Conservation (phyloP, 768 basidiomycete genomes). For the Chalciporus chontae region DNA sequence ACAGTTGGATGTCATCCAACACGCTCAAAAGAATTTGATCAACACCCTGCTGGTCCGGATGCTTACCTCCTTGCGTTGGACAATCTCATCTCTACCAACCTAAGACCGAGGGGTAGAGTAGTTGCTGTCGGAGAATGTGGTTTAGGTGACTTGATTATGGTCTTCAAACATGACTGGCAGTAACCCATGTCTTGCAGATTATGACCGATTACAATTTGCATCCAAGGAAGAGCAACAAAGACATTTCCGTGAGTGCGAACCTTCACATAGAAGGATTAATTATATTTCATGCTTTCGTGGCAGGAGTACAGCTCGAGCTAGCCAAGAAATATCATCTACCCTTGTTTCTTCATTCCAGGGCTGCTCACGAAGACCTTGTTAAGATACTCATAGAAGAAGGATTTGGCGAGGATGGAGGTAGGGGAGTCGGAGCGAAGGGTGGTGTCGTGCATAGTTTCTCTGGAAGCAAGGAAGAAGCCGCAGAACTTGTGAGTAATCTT, state of each 20-base stretch:
- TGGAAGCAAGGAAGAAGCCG: slow-evolving; percentile 56
- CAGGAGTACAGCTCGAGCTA: slow-evolving; percentile 55
- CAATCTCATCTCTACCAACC: slow-evolving; percentile 45
- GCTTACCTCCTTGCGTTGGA: slow-evolving; percentile 62
- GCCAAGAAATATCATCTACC: slow-evolving; percentile 73
- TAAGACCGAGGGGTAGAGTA: slow-evolving; percentile 52
- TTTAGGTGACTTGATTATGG: slow-evolving; percentile 44
- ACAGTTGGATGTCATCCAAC: slow-evolving; percentile 84
- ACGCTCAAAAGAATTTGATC: slow-evolving; percentile 64
- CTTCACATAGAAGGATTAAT: neutral
- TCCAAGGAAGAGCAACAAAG: slow-evolving; percentile 53
- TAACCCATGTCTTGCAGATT: slow-evolving; percentile 44
- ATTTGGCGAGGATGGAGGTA: slow-evolving; percentile 55
- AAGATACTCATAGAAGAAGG: slow-evolving; percentile 62
- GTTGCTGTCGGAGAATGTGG: slow-evolving; percentile 82
- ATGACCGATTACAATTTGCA: slow-evolving; percentile 71
- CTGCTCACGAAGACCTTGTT: slow-evolving; percentile 71
- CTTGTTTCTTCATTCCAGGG: slow-evolving; percentile 76
- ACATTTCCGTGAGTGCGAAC: slow-evolving; percentile 54
- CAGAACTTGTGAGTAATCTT: slow-evolving; percentile 56
- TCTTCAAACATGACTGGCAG: neutral
- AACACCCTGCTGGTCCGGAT: slow-evolving; percentile 49
- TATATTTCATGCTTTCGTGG: neutral
- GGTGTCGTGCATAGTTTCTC: slow-evolving; percentile 87
- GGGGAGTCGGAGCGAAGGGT: slow-evolving; percentile 52